Evolutionary conservation across 345 rosid genomes (phyloP), one percentile per base, ranked within the genome.

Genomic region (Streptanthus diversifolius): DNA sequence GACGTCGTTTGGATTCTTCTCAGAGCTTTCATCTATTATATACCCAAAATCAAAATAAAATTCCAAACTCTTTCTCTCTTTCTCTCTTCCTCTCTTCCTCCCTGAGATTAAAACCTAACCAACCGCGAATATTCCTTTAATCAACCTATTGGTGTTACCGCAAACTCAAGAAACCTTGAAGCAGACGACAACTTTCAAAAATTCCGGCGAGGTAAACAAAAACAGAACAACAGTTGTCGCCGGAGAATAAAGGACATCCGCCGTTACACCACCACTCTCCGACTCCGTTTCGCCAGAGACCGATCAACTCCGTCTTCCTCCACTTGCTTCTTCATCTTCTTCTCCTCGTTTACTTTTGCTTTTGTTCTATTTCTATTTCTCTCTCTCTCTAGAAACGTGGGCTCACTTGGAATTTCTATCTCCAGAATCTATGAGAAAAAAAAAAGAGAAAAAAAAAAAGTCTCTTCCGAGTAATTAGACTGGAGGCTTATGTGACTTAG

Each of bases 1-100:
- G 90, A 83, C 59, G 96, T 80, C 79, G 96, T 89, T 62, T 86
- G 89, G 82, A 90, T 95, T 55, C 92, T 84, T 80, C 83, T 80
- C 72, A 91, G 80, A 84, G 98, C 92, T 88, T 79, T 90, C 99
- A 95, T 95, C 80, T 84, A 88, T 43, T 17, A 2, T 7, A 44
- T 3, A 3, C 13, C 24, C 24, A 17, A 15, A 37, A 7, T 7
- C 10, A 41, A n/a, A 41, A 18, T 10, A 4, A 53, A 15, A 25
- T 12, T 0, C 7, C 25, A 24, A 53, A 25, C 27, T 14, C 15
- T 51, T 25, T 24, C 37, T 24, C 51, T 40, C 29, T 10, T 5
- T 18, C 21, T 47, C 53, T 25, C 39, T 44, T 43, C 12, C 17
- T 8, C 5, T 43, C 41, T 37, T 11, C 19, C 49, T 44, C 19